These are phyloP conservation scores for Penicillium alfredii DNA, from an alignment of 495 filamentous ascomycete genomes.

Conservation along the genomic window DNA sequence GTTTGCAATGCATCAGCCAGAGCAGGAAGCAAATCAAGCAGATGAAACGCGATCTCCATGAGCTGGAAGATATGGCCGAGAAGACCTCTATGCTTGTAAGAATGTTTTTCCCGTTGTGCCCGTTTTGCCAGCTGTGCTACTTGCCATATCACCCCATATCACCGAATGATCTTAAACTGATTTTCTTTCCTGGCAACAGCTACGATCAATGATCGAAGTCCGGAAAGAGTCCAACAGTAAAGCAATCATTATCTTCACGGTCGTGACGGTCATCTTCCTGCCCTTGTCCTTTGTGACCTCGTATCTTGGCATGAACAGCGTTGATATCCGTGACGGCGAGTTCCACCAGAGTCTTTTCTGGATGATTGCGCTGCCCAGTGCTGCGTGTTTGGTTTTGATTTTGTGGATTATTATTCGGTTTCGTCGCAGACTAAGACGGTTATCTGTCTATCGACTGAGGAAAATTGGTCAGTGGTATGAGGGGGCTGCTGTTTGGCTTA, in stretches of 20 bases:
- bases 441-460: too few relatives aligned
- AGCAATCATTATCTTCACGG: constrained; percentile 30
- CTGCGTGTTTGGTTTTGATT: not conserved
- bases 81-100: constrained; percentile 7
- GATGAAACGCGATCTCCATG: constrained; percentile 3
- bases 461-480: too few relatives aligned
- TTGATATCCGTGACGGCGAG: constrained; percentile 42
- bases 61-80: constrained; percentile 3
- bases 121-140: too few relatives aligned
- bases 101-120: too few relatives aligned
- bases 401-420: not conserved
- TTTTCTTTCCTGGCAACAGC: too few relatives aligned
- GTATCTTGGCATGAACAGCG: constrained; percentile 41
- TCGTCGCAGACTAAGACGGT: not conserved
- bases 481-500: too few relatives aligned
- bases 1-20: constrained; percentile 3
- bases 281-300: constrained; percentile 29
- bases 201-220: constrained; percentile 10
- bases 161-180: too few relatives aligned
- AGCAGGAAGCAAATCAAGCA: constrained; percentile 3
- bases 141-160: too few relatives aligned
- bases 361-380: constrained; percentile 36
- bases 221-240: constrained; percentile 10
- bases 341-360: constrained; percentile 44
- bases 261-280: constrained; percentile 44